Conservation (phyloP, 1,139 yeast species). For the Saccharomycopsis hybrid region DNA sequence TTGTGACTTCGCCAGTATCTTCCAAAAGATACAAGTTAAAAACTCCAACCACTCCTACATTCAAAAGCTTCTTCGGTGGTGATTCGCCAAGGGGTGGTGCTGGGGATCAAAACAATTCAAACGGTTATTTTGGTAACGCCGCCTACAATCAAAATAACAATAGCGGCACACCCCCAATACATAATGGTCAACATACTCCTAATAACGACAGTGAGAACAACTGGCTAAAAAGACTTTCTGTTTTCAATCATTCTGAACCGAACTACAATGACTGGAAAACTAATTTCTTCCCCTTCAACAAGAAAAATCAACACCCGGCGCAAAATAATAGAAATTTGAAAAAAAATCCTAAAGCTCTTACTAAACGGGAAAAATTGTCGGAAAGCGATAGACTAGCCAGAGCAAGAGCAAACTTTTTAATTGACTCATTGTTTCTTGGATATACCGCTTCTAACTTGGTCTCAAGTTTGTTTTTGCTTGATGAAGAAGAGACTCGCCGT, state of each 20-base stretch:
- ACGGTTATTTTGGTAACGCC: not conserved
- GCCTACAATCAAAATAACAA: not conserved
- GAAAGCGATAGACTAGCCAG: conserved; percentile 23
- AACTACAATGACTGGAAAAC: conserved; percentile 19
- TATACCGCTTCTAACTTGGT: conserved; percentile 73
- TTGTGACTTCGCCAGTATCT: conserved; percentile 1
- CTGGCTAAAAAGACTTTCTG: conserved; percentile 19
- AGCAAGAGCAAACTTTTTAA: conserved; percentile 54
- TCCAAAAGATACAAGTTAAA: conserved; percentile 5
- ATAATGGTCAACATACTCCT: not conserved
- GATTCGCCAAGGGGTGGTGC: not conserved
- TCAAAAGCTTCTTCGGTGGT: conserved; percentile 10
- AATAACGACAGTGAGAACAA: conserved; percentile 4
- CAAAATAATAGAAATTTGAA: not conserved
- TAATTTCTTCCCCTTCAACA: conserved; percentile 19
- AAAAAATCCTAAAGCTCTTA: not conserved
- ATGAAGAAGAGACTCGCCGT: conserved; percentile 69
- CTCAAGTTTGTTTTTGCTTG: conserved; percentile 69
- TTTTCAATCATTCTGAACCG: conserved; percentile 18
- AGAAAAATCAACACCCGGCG: conserved; percentile 1
- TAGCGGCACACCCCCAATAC: not conserved
- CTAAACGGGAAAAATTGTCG: conserved; percentile 10
- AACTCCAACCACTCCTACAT: conserved; percentile 18
- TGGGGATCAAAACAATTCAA: not conserved
- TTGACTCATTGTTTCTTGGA: conserved; percentile 63